These are phyloP conservation scores for Pythium insidiosum DNA, from an alignment of 352 stramenopile species.

Conservation along the genomic window DNA sequence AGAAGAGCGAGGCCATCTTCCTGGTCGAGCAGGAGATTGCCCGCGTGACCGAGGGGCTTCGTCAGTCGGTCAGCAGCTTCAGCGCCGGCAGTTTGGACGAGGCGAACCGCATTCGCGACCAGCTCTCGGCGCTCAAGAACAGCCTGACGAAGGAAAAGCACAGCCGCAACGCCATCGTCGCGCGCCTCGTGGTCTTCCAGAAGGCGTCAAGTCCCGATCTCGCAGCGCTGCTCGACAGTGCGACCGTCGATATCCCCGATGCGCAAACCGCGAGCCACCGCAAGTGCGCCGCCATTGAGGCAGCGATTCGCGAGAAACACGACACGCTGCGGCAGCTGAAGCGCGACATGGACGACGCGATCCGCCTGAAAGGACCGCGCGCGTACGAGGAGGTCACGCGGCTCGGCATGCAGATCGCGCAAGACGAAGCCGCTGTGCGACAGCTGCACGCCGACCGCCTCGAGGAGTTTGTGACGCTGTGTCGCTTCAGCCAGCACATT, in stretches of 20 bases:
- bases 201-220: slow-evolving; percentile 35
- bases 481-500: slow-evolving; percentile 45
- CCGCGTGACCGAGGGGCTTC: slow-evolving; percentile 8
- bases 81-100: slow-evolving; percentile 1
- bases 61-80: neutral
- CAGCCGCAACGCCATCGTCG: slow-evolving; percentile 38
- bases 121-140: slow-evolving; percentile 8
- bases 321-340: slow-evolving; percentile 25
- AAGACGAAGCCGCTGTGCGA: slow-evolving; percentile 25
- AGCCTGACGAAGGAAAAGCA: slow-evolving; percentile 23
- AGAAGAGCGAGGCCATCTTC: slow-evolving; percentile 31
- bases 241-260: slow-evolving; percentile 29
- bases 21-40: slow-evolving; percentile 30
- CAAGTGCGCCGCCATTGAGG: slow-evolving; percentile 33
- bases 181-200: slow-evolving; percentile 32
- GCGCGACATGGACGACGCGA: slow-evolving; percentile 47
- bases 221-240: slow-evolving; percentile 24
- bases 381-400: slow-evolving; percentile 42
- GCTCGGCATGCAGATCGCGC: slow-evolving; percentile 36
- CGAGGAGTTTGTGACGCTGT: slow-evolving; percentile 34
- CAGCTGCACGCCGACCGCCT: slow-evolving; percentile 37
- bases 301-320: slow-evolving; percentile 26
- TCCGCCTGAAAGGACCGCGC: slow-evolving; percentile 39
- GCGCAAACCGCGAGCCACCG: slow-evolving; percentile 40
- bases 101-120: neutral